Base-by-base conservation (phyloP, 371 early-diverging fungal species). In the Mucor indicus region DNA sequence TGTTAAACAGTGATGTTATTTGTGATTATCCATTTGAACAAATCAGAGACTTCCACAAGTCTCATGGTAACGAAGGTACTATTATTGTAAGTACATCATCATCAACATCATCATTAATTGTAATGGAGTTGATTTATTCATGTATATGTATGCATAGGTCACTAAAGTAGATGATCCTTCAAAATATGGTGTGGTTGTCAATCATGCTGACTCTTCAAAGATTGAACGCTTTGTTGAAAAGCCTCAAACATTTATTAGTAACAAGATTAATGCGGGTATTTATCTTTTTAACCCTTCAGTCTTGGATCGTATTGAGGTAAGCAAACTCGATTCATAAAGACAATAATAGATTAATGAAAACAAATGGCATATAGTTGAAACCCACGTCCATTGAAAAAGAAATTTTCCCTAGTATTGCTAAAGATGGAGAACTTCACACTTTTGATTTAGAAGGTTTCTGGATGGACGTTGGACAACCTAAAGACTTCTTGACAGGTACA, bases 391-490 rank as follows among this genome's bases (percentile, higher is more conserved):
- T 98, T 52, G 99, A 99, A 73, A 98, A 94, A 69, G 99, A 99
- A 62, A 82, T 98, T 12, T 99, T 99, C 84, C 99, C 99, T 20
- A 49, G 49, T 47, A 92, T 99, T 87, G 98, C 98, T 10, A 66
- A 69, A 16, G 92, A 93, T 48, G 62, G 66, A 21, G 82, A 91
- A 62, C 84, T 99, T 46, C 92, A 92, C 65, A 83, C 92, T 24
- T 96, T 95, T 72, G 92, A 93, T 25, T 81, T 99, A 45, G 89
- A 95, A 44, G 99, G 99, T 48, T 99, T 92, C 86, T 99, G 99
- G 99, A 96, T 96, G 96, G 99, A 99, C 62, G 99, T 99, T 45
- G 99, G 99, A 30, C 99, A 99, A 76, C 99, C 98, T 52, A 93
- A 92, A 69, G 99, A 99, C 69, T 99, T 92, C 71, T 78, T 99